Percentiles rank a stretch among this genome's conserved stretches.
These are phyloP conservation scores for Lasiosphaeria miniovina DNA, from an alignment of 495 filamentous ascomycete genomes.

Conservation along the genomic window DNA sequence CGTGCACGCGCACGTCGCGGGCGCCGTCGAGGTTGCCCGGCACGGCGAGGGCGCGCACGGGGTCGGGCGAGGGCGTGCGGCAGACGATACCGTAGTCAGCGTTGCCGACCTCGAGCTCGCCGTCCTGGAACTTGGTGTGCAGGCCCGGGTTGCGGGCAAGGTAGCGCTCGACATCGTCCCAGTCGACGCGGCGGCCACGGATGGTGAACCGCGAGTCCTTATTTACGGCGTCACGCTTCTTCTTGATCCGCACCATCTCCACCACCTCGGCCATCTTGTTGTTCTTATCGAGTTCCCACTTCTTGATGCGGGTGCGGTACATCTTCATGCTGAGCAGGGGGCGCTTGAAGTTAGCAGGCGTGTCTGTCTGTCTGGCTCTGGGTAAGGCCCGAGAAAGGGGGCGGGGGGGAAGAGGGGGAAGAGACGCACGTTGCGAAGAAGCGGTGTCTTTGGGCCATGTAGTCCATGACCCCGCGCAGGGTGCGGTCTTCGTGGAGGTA, in stretches of 20 bases:
- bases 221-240: slow-evolving; percentile 28
- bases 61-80: slow-evolving; percentile 34
- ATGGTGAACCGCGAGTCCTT: slow-evolving; percentile 34
- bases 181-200: slow-evolving; percentile 31
- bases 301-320: slow-evolving; percentile 43
- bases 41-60: slow-evolving; percentile 15
- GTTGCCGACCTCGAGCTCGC: slow-evolving; percentile 25
- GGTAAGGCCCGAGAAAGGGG: background rate
- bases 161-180: slow-evolving; percentile 36
- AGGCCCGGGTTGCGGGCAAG: slow-evolving; percentile 25
- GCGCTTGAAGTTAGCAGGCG: slow-evolving; percentile 5
- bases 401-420: background rate
- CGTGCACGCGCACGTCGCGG: slow-evolving; percentile 25
- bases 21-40: slow-evolving; percentile 29
- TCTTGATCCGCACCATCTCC: slow-evolving; percentile 35
- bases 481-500: slow-evolving; percentile 41
- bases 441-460: slow-evolving; percentile 37
- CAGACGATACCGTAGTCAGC: slow-evolving; percentile 27
- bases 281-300: slow-evolving; percentile 46
- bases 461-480: slow-evolving; percentile 38
- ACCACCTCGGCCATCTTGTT: slow-evolving; percentile 38
- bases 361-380: background rate
- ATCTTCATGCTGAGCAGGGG: slow-evolving; percentile 35
- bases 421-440: slow-evolving; percentile 41
- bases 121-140: slow-evolving; percentile 24